Evolutionary conservation across 345 rosid genomes (phyloP).

Genomic region (Boechera divaricarpa): DNA sequence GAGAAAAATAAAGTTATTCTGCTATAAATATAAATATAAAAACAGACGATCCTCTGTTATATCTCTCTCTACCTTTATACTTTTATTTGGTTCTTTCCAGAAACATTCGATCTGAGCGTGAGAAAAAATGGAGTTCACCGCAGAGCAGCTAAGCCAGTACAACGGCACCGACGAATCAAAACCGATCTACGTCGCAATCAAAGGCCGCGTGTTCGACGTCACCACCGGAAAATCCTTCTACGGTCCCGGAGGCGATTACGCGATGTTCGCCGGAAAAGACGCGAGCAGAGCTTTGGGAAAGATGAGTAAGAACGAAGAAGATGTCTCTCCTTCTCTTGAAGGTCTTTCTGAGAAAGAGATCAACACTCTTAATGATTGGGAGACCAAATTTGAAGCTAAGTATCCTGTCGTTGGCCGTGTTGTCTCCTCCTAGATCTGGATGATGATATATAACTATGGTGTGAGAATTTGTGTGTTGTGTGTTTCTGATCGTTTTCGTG

Average conservation of each 20-base stretch:
- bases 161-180: conserved; percentile 73
- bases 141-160: conserved; percentile 66
- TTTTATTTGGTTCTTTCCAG: neutral
- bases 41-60: too few relatives aligned
- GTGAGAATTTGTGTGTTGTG: conserved; percentile 6
- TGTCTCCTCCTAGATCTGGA: conserved; percentile 45
- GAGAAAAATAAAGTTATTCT: too few relatives aligned
- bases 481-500: neutral
- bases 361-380: conserved; percentile 77
- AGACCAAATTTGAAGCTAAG: conserved; percentile 87
- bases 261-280: conserved; percentile 82
- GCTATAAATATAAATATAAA: too few relatives aligned
- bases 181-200: conserved; percentile 87
- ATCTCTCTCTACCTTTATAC: too few relatives aligned
- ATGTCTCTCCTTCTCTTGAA: conserved; percentile 62
- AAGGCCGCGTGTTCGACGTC: conserved; percentile 78
- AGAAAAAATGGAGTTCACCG: conserved; percentile 68
- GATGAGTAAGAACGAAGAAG: conserved; percentile 94
- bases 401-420: conserved; percentile 85
- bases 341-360: conserved; percentile 84
- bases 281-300: conserved; percentile 88
- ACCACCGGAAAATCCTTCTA: conserved; percentile 79
- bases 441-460: conserved; percentile 9
- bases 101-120: neutral
- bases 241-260: conserved; percentile 73